Base-by-base conservation (phyloP, 106 monocot genomes). In the Dendrobium officinale region DNA sequence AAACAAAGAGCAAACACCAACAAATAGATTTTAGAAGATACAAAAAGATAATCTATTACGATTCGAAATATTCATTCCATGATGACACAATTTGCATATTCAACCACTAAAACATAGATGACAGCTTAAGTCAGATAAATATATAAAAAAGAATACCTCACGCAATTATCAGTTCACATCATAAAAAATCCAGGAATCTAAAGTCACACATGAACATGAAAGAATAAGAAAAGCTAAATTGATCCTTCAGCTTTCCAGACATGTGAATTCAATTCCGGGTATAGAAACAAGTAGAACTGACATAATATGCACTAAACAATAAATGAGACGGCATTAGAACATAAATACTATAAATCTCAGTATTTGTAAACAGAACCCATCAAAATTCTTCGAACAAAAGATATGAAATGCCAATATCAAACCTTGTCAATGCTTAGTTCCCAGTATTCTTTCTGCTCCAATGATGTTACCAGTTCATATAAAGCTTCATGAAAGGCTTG, bases 401-500 rank as follows among this genome's bases (percentile, higher is more conserved):
- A 37, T 33, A 70, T 37, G 31, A 70, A 44, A 74, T 74, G 74
- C n/a, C 19, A 80, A 31, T 77, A 72, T 80, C 83, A 87, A 86
- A 99, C 99, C 99, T 99, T 91, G 83, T 91, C 86, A 33, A 85
- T 64, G 37, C 81, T 93, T 76, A 91, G 79, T 49, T 99, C 93
- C 95, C 95, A 99, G 77, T 99, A 99, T 73, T 99, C 99, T 83
- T 77, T 91, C 77, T 91, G 86, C 84, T 87, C 91, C 91, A 99
- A 88, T 61, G 85, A 80, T 29, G 20, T 45, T 8, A 84, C 93
- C 45, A 99, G 78, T 51, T 77, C 88, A 84, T 77, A 82, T 29
- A 95, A 75, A 79, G 81, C 75, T 54, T 88, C 85, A 59, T 82
- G 84, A 80, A 82, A 86, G 79, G 85, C 83, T 81, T 67, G 77